A percentile compares a stretch with the other conserved stretches of the same genome.
Conservation (phyloP, 345 rosid species). For the Gossypium mustelinum region DNA sequence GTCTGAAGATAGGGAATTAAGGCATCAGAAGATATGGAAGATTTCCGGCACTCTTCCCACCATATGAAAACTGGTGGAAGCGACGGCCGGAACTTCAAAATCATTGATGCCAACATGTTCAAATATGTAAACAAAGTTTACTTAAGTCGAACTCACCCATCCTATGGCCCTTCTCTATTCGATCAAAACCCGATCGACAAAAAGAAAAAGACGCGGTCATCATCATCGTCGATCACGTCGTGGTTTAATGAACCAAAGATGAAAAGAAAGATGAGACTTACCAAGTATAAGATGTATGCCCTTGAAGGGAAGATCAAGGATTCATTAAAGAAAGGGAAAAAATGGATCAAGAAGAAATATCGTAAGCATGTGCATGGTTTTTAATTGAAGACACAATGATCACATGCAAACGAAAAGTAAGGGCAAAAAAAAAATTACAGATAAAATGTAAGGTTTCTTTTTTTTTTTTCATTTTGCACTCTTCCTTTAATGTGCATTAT, state of each 20-base stretch:
- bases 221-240: background rate
- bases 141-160: background rate
- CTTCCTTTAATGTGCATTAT: background rate
- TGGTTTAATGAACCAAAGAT: slow-evolving; percentile 13
- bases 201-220: background rate
- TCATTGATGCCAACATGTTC: background rate
- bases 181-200: background rate
- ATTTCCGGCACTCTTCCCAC: background rate
- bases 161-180: background rate
- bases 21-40: background rate
- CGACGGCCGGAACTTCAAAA: background rate
- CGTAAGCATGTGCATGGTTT: slow-evolving; percentile 4
- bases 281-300: slow-evolving; percentile 9
- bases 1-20: background rate
- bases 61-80: background rate
- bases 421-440: too few species aligned
- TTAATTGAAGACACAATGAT: background rate
- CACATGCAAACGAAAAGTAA: background rate
- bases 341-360: slow-evolving; percentile 11
- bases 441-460: background rate
- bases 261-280: slow-evolving; percentile 14
- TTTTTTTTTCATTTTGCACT: too few species aligned
- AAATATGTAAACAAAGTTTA: background rate
- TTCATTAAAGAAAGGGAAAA: slow-evolving; percentile 5
- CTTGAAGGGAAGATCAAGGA: slow-evolving; percentile 7